These are phyloP conservation scores for Eucalyptus marginata DNA, from an alignment of 345 rosid species.

Conservation along the genomic window DNA sequence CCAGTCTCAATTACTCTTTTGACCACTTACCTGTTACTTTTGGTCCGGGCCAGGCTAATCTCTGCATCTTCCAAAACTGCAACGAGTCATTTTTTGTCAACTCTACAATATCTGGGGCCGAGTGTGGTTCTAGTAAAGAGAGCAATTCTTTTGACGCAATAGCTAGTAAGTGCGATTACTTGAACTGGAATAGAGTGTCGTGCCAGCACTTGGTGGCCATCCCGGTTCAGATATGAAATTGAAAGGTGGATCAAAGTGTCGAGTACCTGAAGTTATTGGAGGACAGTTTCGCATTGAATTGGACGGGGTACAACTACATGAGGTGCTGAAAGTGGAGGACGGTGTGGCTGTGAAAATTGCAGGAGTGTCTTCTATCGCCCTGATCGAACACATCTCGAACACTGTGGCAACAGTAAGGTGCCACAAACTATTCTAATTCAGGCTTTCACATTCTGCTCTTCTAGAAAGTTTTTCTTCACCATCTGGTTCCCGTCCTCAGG, in stretches of 20 bases:
- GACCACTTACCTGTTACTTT: slow-evolving; percentile 9
- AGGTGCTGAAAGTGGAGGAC: slow-evolving; percentile 10
- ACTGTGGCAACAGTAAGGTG: slow-evolving; percentile 5
- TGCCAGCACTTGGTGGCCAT: neutral
- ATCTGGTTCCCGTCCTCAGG: neutral
- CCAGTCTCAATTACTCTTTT: slow-evolving; percentile 3
- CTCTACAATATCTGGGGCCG: neutral
- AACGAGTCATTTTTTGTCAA: neutral
- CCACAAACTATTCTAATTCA: neutral
- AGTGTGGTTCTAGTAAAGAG: neutral
- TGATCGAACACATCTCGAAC: neutral
- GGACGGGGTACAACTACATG: slow-evolving; percentile 1
- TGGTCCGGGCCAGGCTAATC: neutral
- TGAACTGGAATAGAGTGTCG: neutral
- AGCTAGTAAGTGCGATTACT: neutral
- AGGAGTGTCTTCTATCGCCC: slow-evolving; percentile 6
- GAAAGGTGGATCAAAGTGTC: neutral
- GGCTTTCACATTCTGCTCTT: neutral
- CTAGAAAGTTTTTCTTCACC: neutral
- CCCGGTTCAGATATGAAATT: neutral
- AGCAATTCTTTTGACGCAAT: neutral
- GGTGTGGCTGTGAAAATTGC: slow-evolving; percentile 4
- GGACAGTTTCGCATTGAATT: slow-evolving; percentile 11
- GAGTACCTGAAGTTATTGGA: neutral
- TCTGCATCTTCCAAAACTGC: slow-evolving; percentile 8